Conservation (phyloP, 805 yeast genomes). For the Spathaspora passalidarum region DNA sequence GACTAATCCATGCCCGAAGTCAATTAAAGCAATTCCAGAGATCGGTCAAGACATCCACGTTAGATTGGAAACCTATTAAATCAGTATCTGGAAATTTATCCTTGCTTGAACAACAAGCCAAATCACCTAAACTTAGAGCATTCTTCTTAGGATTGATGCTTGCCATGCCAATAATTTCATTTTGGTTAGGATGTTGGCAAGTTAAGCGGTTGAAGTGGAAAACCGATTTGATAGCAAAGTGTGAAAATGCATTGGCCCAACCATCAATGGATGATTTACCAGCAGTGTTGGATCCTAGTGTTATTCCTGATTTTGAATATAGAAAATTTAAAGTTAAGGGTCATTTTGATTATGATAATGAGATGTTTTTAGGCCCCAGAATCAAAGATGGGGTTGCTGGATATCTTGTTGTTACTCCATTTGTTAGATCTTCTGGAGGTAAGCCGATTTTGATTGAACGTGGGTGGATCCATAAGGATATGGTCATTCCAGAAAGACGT, state of each 20-base stretch:
- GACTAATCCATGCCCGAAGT: no score
- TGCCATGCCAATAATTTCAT: slow-evolving; percentile 84
- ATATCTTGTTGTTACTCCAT: slow-evolving; percentile 77
- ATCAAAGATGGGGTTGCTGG: slow-evolving; percentile 67
- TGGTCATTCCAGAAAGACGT: slow-evolving; percentile 53
- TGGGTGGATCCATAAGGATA: slow-evolving; percentile 85
- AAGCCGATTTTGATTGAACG: slow-evolving; percentile 79
- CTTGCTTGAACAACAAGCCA: slow-evolving; percentile 37
- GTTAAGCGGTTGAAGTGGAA: slow-evolving; percentile 85
- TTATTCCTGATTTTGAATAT: slow-evolving; percentile 73
- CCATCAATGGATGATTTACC: slow-evolving; percentile 71
- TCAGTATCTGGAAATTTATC: slow-evolving; percentile 38
- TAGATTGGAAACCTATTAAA: slow-evolving; percentile 82
- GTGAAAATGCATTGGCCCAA: slow-evolving; percentile 77
- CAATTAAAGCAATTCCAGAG: slow-evolving; percentile 8
- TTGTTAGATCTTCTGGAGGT: slow-evolving; percentile 71
- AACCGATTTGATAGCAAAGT: slow-evolving; percentile 70
- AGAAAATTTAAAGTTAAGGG: slow-evolving; percentile 78
- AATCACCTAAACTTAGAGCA: slow-evolving; percentile 34
- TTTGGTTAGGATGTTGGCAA: slow-evolving; percentile 93
- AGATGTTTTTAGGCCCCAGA: slow-evolving; percentile 90
- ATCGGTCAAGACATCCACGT: slow-evolving; percentile 57
- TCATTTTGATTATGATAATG: slow-evolving; percentile 76
- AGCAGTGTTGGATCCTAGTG: slow-evolving; percentile 56
- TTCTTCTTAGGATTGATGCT: slow-evolving; percentile 45